A percentile compares a stretch with the other conserved stretches of the same genome.
Evolutionary conservation across 805 yeast species (phyloP).

Genomic region (Debaryomyces castellii): DNA sequence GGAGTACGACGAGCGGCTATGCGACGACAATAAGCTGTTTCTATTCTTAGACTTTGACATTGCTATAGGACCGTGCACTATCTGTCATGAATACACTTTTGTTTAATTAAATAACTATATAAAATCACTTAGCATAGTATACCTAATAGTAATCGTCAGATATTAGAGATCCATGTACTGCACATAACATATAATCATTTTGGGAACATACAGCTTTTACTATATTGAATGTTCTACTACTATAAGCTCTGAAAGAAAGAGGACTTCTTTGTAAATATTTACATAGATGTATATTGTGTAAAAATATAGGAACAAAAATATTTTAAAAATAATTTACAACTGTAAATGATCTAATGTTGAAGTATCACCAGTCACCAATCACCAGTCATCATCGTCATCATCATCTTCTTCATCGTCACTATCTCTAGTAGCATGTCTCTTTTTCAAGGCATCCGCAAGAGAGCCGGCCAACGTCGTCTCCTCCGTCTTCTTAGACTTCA

Average conservation of each 20-base stretch:
- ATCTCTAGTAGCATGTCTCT: conserved; percentile 62
- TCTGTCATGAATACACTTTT: neutral
- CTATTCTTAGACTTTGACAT: conserved; percentile 32
- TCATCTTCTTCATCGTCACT: conserved; percentile 72
- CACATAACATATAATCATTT: no score
- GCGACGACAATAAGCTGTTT: conserved; percentile 26
- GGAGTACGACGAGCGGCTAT: conserved; percentile 17
- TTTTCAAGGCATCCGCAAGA: conserved; percentile 82
- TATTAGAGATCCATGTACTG: neutral
- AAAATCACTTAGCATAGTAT: no score
- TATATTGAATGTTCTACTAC: no score
- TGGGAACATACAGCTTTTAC: no score
- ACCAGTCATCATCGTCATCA: conserved; percentile 65
- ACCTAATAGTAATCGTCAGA: neutral
- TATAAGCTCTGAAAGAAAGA: no score
- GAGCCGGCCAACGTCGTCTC: conserved; percentile 75
- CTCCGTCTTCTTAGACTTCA: conserved; percentile 60
- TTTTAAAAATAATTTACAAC: neutral
- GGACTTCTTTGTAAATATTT: no score
- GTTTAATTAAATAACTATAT: neutral
- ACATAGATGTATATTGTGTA: neutral
- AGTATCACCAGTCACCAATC: conserved; percentile 7
- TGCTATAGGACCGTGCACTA: neutral
- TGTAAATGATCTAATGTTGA: neutral
- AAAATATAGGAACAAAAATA: neutral